These are phyloP conservation scores for Bimuria novae-zelandiae DNA, from an alignment of 2,329 filamentous ascomycete genomes.

Conservation along the genomic window DNA sequence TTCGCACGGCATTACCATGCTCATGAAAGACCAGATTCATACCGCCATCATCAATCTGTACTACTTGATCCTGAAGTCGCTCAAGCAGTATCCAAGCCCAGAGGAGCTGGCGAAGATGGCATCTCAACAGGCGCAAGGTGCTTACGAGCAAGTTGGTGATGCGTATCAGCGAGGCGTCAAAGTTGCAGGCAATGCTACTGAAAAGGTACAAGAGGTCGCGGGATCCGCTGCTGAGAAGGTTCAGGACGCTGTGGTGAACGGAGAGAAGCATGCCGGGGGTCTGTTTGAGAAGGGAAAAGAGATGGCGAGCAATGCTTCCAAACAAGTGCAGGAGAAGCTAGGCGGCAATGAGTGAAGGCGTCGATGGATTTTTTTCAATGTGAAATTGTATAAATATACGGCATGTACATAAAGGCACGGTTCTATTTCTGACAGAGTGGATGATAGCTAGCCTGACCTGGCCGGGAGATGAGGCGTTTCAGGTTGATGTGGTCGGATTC, in stretches of 20 bases:
- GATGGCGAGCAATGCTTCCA: conserved; percentile 15
- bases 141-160: conserved; percentile 26
- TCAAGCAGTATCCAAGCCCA: conserved; percentile 48
- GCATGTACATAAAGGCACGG: not conserved
- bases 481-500: not conserved
- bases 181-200: conserved; percentile 29
- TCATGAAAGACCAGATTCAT: conserved; percentile 80
- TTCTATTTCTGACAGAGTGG: conserved; percentile 7
- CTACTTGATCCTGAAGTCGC: conserved; percentile 63
- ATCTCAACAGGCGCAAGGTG: conserved; percentile 33
- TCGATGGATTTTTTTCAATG: not conserved
- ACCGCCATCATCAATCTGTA: conserved; percentile 72
- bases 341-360: not conserved
- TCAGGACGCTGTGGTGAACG: conserved; percentile 31
- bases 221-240: conserved; percentile 26
- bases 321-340: conserved; percentile 22
- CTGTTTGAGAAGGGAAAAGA: conserved; percentile 34
- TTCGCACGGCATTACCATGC: conserved; percentile 83
- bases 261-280: conserved; percentile 31
- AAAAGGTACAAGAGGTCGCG: conserved; percentile 30
- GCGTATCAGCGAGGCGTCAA: conserved; percentile 29
- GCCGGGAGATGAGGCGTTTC: conserved; percentile 8
- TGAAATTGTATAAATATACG: not conserved
- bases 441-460: not conserved
- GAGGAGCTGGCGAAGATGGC: conserved; percentile 45